Evolutionary conservation across 768 basidiomycete genomes (phyloP).

Genomic region (Russula sp.): DNA sequence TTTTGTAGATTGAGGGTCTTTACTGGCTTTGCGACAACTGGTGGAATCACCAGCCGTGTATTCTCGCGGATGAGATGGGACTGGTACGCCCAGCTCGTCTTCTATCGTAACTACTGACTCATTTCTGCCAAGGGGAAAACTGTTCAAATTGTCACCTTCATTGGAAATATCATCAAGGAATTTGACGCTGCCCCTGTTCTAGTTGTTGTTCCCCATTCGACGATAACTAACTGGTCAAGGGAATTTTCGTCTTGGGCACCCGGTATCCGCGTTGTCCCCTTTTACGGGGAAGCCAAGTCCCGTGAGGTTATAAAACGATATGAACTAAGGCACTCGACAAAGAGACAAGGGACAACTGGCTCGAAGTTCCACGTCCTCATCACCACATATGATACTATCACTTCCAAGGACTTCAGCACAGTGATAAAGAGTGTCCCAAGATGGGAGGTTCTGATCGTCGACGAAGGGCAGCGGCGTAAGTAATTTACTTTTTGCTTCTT

Average conservation of each 20-base stretch:
- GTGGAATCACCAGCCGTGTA: slow-evolving; percentile 82
- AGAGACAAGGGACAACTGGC: slow-evolving; percentile 44
- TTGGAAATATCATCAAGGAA: slow-evolving; percentile 59
- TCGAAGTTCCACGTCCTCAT: slow-evolving; percentile 86
- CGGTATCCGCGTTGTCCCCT: slow-evolving; percentile 73
- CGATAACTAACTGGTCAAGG: slow-evolving; percentile 91
- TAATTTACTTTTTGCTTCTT: slow-evolving; percentile 29
- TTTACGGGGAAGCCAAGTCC: slow-evolving; percentile 75
- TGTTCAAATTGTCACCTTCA: slow-evolving; percentile 83
- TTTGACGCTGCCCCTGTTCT: slow-evolving; percentile 73
- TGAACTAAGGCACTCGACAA: slow-evolving; percentile 64
- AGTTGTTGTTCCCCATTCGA: slow-evolving; percentile 94
- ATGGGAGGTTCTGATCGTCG: slow-evolving; percentile 93
- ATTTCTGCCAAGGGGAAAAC: slow-evolving; percentile 70
- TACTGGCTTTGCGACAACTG: slow-evolving; percentile 87
- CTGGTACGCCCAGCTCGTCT: slow-evolving; percentile 46
- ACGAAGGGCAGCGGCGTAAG: slow-evolving; percentile 89
- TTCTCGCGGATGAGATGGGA: slow-evolving; percentile 98
- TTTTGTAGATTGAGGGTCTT: slow-evolving; percentile 64
- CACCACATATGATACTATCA: slow-evolving; percentile 88
- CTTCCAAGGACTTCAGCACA: slow-evolving; percentile 59
- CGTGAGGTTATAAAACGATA: slow-evolving; percentile 78
- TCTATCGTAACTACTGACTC: not conserved
- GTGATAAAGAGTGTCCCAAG: slow-evolving; percentile 81
- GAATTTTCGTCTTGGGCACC: slow-evolving; percentile 91